phyloP scores from a whole-genome alignment of 345 rosid species.

The Arabidopsis arenosa region DNA sequence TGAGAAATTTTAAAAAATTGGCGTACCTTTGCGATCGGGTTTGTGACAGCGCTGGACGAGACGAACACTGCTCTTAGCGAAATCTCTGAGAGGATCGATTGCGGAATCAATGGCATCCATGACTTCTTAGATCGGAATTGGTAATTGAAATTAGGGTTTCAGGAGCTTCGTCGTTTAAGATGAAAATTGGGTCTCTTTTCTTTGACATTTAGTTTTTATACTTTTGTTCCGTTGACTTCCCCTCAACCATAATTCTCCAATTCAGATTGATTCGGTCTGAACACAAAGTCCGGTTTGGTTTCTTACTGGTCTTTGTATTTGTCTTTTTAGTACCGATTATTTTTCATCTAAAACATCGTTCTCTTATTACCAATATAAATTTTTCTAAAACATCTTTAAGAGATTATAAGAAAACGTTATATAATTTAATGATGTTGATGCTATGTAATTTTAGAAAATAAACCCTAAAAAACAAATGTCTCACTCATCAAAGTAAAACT shows the following conservation, averaged over 20 bases:
- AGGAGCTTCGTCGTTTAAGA: conserved; percentile 25
- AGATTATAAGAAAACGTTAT: too few relatives aligned
- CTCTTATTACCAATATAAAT: too few relatives aligned
- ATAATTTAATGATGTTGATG: too few relatives aligned
- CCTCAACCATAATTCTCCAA: neutral
- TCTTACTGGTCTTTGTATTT: neutral
- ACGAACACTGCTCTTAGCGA: conserved; percentile 78
- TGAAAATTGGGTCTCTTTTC: neutral
- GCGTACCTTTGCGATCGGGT: conserved; percentile 73
- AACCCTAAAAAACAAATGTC: too few relatives aligned
- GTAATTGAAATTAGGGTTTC: conserved; percentile 34
- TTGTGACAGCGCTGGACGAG: conserved; percentile 86
- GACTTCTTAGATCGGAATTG: conserved; percentile 44
- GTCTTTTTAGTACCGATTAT: too few relatives aligned
- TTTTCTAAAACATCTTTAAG: too few relatives aligned
- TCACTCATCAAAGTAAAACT: too few relatives aligned
- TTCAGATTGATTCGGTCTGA: conserved; percentile 16
- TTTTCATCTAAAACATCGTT: too few relatives aligned
- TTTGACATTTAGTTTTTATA: conserved; percentile 26
- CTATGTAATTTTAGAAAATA: too few relatives aligned
- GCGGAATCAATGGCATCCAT: conserved; percentile 78
- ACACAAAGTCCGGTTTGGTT: conserved; percentile 32
- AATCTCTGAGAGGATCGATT: conserved; percentile 73
- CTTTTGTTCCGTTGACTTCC: conserved; percentile 31
- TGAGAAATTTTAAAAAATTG: too few relatives aligned